phyloP scores from a whole-genome alignment of 106 monocot species.

The Platanthera zijinensis region DNA sequence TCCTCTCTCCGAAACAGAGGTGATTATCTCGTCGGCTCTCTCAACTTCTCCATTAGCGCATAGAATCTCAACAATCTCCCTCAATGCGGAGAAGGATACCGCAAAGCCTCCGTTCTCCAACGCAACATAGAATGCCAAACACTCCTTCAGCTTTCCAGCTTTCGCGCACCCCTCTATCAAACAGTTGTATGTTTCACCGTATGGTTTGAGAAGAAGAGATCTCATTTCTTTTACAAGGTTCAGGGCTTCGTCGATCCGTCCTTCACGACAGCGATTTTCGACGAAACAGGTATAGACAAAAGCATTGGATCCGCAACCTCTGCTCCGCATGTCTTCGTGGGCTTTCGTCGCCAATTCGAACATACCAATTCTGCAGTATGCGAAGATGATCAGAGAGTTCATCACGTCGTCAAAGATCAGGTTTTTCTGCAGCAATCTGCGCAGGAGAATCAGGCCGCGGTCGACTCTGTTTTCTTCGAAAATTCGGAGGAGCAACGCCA shows the following conservation, averaged over 20 bases:
- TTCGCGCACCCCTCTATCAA: slow-evolving; percentile 44
- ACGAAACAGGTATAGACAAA: slow-evolving; percentile 66
- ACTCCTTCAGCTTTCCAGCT: slow-evolving; percentile 36
- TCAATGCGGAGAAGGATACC: slow-evolving; percentile 32
- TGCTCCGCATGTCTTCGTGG: slow-evolving; percentile 50
- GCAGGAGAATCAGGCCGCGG: slow-evolving; percentile 46
- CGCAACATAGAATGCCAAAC: slow-evolving; percentile 34
- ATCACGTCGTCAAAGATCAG: slow-evolving; percentile 44
- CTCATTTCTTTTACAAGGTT: slow-evolving; percentile 55
- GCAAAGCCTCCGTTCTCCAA: slow-evolving; percentile 47
- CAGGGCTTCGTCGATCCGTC: slow-evolving; percentile 38
- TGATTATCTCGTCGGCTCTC: slow-evolving; percentile 57
- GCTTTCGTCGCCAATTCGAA: slow-evolving; percentile 27
- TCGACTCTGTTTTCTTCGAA: slow-evolving; percentile 48
- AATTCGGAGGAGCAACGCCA: slow-evolving; percentile 36
- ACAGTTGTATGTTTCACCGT: slow-evolving; percentile 59
- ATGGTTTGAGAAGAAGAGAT: slow-evolving; percentile 37
- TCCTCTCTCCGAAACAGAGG: slow-evolving; percentile 50
- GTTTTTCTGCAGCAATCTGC: slow-evolving; percentile 70
- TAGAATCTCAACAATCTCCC: slow-evolving; percentile 37
- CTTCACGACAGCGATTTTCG: slow-evolving; percentile 20
- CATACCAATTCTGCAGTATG: slow-evolving; percentile 42
- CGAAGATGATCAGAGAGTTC: slow-evolving; percentile 43
- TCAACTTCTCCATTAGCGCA: slow-evolving; percentile 40
- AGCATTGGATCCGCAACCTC: slow-evolving; percentile 41